These are phyloP conservation scores for Mucor velutinosus DNA, from an alignment of 371 early-diverging fungal genomes.

Conservation along the genomic window DNA sequence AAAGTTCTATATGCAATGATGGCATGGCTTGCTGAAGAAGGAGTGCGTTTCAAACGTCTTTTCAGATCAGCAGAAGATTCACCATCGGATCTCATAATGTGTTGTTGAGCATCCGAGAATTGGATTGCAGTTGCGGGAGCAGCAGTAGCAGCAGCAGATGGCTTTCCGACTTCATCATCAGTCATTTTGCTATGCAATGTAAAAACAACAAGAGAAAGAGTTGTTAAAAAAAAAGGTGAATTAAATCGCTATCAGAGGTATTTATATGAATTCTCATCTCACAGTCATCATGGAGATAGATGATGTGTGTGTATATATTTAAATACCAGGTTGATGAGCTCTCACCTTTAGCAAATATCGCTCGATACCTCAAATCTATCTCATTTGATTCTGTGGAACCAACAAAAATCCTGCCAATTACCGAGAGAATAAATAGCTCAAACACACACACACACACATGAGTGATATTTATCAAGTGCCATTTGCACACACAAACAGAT, in stretches of 20 bases:
- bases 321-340: background rate
- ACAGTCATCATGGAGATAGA: background rate
- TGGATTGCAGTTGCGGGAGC: constrained; percentile 7
- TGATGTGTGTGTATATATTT: background rate
- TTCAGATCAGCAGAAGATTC: background rate
- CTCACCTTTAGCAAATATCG: background rate
- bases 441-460: background rate
- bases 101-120: background rate
- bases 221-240: background rate
- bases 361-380: background rate
- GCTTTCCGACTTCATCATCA: background rate
- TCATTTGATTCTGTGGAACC: background rate
- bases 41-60: constrained; percentile 7
- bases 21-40: constrained; percentile 19
- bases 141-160: background rate
- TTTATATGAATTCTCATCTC: background rate
- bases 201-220: background rate
- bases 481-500: no score
- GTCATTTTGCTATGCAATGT: background rate
- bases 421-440: background rate
- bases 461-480: background rate
- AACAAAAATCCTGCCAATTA: background rate
- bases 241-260: background rate
- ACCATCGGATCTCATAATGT: background rate
- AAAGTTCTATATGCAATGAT: constrained; percentile 42